phyloP scores from a whole-genome alignment of 257 asterid genomes.

The Coffea eugenioides region DNA sequence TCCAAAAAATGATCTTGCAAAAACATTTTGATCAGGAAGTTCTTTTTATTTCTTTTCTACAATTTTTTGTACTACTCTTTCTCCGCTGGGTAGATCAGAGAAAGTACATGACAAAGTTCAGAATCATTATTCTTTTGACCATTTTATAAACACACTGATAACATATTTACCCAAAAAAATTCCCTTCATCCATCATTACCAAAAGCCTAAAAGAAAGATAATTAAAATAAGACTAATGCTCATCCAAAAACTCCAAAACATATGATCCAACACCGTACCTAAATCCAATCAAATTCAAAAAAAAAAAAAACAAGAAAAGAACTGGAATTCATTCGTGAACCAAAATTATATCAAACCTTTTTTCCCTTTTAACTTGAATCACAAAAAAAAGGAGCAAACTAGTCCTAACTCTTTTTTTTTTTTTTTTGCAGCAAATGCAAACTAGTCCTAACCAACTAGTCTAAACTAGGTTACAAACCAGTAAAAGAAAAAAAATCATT shows the following conservation, averaged over 20 bases:
- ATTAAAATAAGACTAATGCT: neutral
- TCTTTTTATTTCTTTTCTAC: no score
- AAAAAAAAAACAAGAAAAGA: neutral
- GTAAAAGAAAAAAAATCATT: no score
- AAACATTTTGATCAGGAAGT: no score
- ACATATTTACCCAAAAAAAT: neutral
- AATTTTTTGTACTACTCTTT: no score
- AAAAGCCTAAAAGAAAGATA: neutral
- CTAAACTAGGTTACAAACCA: neutral
- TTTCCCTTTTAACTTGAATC: neutral
- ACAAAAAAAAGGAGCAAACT: neutral
- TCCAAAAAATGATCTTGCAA: neutral
- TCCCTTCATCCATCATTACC: neutral
- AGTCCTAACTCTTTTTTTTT: no score
- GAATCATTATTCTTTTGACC: neutral
- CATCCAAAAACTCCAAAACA: neutral
- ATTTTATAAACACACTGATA: neutral
- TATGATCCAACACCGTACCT: neutral
- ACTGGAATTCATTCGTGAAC: neutral
- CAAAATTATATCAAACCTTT: neutral
- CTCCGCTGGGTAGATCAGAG: no score
- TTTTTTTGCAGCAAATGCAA: no score
- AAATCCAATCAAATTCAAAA: neutral
- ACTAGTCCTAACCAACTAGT: neutral
- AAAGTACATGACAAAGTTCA: neutral